A percentile compares a stretch with the other conserved stretches of the same genome.
These are phyloP conservation scores for Aspergillus conjunctus DNA, from an alignment of 495 filamentous ascomycete genomes.

Conservation along the genomic window DNA sequence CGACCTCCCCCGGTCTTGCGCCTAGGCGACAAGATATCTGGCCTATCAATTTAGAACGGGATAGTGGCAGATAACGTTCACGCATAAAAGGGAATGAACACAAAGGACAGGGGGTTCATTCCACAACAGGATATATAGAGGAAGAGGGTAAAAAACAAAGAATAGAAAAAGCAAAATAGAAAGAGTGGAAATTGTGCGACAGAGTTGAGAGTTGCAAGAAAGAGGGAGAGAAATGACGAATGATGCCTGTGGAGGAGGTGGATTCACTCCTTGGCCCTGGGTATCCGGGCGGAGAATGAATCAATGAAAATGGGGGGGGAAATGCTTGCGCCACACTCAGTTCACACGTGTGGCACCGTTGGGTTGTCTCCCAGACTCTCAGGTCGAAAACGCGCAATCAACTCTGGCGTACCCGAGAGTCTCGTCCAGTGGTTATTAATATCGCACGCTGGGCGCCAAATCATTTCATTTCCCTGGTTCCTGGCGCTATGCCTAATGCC, in stretches of 20 bases:
- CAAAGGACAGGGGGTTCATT: slow-evolving; percentile 22
- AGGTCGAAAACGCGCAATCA: slow-evolving; percentile 29
- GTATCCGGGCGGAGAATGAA: slow-evolving; percentile 3
- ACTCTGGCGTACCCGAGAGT: slow-evolving; percentile 7
- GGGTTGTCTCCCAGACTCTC: slow-evolving; percentile 13
- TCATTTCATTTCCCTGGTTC: slow-evolving; percentile 7
- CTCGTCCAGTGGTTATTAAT: slow-evolving; percentile 16
- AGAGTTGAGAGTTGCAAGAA: not conserved
- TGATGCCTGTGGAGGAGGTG: slow-evolving; percentile 24
- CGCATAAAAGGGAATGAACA: slow-evolving; percentile 19
- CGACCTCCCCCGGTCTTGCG: slow-evolving; percentile 36
- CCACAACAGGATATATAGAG: slow-evolving; percentile 17
- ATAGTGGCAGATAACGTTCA: slow-evolving; percentile 19
- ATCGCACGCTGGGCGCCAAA: not conserved
- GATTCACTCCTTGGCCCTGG: slow-evolving; percentile 3
- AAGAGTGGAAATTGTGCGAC: slow-evolving; percentile 18
- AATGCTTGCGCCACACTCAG: slow-evolving; percentile 31
- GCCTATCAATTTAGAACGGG: slow-evolving; percentile 29
- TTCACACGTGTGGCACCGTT: slow-evolving; percentile 27
- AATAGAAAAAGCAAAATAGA: slow-evolving; percentile 18
- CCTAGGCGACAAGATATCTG: slow-evolving; percentile 38
- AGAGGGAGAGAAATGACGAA: slow-evolving; percentile 24
- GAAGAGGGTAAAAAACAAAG: slow-evolving; percentile 4
- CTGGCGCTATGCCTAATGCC: not conserved
- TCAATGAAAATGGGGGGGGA: slow-evolving; percentile 1